Evolutionary conservation across 768 basidiomycete genomes (phyloP), one percentile per base, ranked within the genome.

Genomic region (Auricularia cornea): DNA sequence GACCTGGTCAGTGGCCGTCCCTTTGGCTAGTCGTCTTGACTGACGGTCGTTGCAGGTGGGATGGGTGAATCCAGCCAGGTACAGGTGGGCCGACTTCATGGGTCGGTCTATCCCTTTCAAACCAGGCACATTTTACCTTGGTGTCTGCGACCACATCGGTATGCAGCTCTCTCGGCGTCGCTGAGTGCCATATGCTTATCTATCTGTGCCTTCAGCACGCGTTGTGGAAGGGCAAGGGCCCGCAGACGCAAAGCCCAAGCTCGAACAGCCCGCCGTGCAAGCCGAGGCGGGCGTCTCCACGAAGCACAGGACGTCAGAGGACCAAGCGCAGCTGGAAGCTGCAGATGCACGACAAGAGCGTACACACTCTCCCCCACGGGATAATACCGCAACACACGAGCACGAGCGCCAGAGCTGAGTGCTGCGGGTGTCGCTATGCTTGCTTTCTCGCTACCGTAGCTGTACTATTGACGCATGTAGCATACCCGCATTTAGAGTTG

Each of bases 71-170:
- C 81, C 86, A 5, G 89, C 92, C 1, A 79, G 90, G 32, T 96
- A 92, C 74, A 92, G 92, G 70, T 90, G 92, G 83, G 89, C 92
- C 0, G 87, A 89, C 69, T 89, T 94, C 74, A 86, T 84, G 68
- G 97, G 95, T 12, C 88, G 86, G 62, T 88, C 92, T 66, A 93
- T 98, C 71, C 85, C 89, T 63, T 98, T 97, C 79, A 88, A 88
- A 63, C 93, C 94, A 2, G 90, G 89, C 26, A 92, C 89, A 10
- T 98, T 98, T 73, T 98, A 96, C 71, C 83, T 92, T 5, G 30
- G 54, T 57, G 30, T 57, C 29, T 57, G 54, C 20, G 54, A 57
- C 54, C 30, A 57, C 20, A 8, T 57, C 6, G 54, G 54, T 57
- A 31, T 26, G 54, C 23, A 18, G 20, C 10, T 29, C 5, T 16